Conservation (phyloP, 148 eudicot species). For the Camellia granthamiana region DNA sequence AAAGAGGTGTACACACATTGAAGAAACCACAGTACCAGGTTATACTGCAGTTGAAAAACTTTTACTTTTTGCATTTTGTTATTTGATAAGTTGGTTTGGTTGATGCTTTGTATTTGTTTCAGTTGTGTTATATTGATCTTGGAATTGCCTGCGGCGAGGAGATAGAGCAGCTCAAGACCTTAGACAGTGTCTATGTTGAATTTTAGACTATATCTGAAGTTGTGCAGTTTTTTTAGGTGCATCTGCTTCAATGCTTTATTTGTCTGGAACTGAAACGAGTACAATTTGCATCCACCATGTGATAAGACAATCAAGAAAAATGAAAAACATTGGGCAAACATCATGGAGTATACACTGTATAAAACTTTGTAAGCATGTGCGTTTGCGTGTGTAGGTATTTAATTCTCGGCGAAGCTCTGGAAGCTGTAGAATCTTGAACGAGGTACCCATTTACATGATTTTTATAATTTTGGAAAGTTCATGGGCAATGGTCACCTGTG, state of each 20-base stretch:
- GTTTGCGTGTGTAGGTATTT: background rate
- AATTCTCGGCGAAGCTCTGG: constrained; percentile 22
- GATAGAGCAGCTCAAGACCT: constrained; percentile 69
- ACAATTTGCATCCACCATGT: background rate
- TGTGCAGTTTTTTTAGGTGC: background rate
- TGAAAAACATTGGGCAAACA: no score
- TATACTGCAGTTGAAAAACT: background rate
- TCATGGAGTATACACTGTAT: no score
- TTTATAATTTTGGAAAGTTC: constrained; percentile 41
- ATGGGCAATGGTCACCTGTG: constrained; percentile 44
- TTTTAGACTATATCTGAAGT: constrained; percentile 27
- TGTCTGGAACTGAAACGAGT: no score
- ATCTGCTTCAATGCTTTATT: background rate
- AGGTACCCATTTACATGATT: constrained; percentile 46
- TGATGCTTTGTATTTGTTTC: constrained; percentile 22
- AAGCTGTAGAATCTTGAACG: constrained; percentile 36
- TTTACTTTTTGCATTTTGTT: background rate
- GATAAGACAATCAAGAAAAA: background rate
- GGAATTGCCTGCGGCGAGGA: constrained; percentile 69
- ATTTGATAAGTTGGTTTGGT: constrained; percentile 17
- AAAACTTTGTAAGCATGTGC: no score
- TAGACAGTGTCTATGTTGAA: constrained; percentile 44
- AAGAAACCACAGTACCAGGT: constrained; percentile 93
- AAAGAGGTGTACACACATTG: constrained; percentile 90
- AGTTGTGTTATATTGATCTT: constrained; percentile 87